A percentile compares a stretch with the other conserved stretches of the same genome.
These are phyloP conservation scores for Chimonanthus praecox DNA, from an alignment of 164 flowering plant species.

Conservation along the genomic window DNA sequence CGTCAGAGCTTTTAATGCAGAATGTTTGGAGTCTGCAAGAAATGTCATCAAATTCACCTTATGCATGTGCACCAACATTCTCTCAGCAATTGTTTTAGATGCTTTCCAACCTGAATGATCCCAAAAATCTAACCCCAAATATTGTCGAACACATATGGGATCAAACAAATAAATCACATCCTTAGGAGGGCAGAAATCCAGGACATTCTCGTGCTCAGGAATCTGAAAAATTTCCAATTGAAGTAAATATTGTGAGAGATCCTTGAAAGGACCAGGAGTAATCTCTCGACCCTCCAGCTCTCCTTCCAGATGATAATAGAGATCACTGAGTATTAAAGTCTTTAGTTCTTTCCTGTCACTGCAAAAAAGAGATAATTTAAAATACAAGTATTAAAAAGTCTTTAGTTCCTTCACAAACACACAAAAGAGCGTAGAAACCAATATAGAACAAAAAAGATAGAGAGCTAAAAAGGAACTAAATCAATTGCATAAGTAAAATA, in stretches of 20 bases:
- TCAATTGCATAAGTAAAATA: neutral
- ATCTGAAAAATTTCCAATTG: constrained; percentile 35
- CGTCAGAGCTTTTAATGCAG: constrained; percentile 54
- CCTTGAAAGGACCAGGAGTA: constrained; percentile 67
- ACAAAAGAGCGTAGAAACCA: too few relatives aligned
- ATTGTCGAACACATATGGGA: constrained; percentile 29
- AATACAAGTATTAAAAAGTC: neutral
- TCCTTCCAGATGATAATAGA: constrained; percentile 83
- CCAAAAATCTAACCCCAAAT: constrained; percentile 73
- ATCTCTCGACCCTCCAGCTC: constrained; percentile 83
- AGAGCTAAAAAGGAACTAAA: neutral
- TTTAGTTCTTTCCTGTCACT: constrained; percentile 61
- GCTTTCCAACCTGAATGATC: constrained; percentile 64
- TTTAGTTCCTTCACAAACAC: neutral
- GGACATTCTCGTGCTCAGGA: constrained; percentile 29
- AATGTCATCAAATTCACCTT: constrained; percentile 50
- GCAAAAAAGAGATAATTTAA: constrained; percentile 8
- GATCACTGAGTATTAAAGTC: constrained; percentile 63
- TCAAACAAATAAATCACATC: constrained; percentile 45
- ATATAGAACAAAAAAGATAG: too few relatives aligned
- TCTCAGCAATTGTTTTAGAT: constrained; percentile 53
- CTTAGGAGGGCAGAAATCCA: constrained; percentile 22
- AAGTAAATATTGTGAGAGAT: constrained; percentile 51
- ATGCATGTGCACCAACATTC: constrained; percentile 46
- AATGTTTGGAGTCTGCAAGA: constrained; percentile 50